Conservation (phyloP, 139 green algal genomes). For the Trebouxia sp. region DNA sequence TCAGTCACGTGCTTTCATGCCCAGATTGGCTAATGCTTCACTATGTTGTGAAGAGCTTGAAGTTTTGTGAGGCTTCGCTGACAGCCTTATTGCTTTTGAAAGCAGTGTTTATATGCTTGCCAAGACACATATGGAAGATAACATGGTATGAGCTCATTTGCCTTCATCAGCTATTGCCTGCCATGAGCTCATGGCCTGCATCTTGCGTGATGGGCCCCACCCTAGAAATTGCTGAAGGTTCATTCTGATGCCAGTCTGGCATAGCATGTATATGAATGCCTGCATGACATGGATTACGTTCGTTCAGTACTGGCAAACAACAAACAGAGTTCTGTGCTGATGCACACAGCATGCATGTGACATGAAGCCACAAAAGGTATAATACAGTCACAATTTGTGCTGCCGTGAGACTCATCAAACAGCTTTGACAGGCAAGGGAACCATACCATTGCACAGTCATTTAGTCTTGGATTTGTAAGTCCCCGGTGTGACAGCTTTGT, state of each 20-base stretch:
- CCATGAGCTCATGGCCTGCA: conserved; percentile 28
- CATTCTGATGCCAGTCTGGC: conserved; percentile 29
- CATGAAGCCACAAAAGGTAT: neutral
- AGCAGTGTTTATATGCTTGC: too few relatives aligned
- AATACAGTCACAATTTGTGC: neutral
- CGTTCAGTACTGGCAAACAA: too few relatives aligned
- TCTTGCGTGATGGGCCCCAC: conserved; percentile 11
- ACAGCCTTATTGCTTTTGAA: neutral
- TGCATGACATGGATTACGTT: neutral
- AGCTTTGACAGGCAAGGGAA: too few relatives aligned
- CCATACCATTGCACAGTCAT: conserved; percentile 35
- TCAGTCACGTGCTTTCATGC: too few relatives aligned
- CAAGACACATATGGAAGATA: neutral
- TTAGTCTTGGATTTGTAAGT: neutral
- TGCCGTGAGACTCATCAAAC: neutral
- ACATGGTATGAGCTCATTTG: too few relatives aligned
- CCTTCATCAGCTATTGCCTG: neutral
- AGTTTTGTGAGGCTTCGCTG: neutral
- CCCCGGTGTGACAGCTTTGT: conserved; percentile 29
- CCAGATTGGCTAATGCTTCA: too few relatives aligned
- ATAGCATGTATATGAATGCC: conserved; percentile 34
- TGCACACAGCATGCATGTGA: neutral
- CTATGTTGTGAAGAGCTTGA: too few relatives aligned
- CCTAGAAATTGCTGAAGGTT: conserved; percentile 23
- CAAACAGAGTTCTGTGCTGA: neutral